Evolutionary conservation across 768 basidiomycete genomes (phyloP), one percentile per base, ranked within the genome.

Genomic region (Naganishia randhawae): DNA sequence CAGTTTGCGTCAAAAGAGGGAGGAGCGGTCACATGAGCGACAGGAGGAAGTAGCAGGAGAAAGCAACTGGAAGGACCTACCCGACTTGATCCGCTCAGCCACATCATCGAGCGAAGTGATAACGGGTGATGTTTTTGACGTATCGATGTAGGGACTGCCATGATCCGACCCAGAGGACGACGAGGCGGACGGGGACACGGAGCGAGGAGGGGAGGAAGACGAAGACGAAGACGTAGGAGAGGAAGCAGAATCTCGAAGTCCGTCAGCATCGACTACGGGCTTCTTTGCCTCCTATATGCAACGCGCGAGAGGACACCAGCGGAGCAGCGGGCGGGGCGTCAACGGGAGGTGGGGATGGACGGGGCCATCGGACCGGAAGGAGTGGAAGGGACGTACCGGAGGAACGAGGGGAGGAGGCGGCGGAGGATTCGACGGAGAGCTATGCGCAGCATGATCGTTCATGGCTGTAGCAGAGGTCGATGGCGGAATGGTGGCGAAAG

Each of bases 1-100:
- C n/a, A n/a, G 14, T 42, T 17, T 13, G 45, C 8, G 37, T 39
- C 8, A 39, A 39, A 39, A 14, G 37, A 39, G 37, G 37, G 37
- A 39, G 37, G 37, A 39, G 7, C 14, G 37, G 37, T 39, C 14
- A 39, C 37, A 39, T 39, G 8, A 14, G 37, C 7, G 14, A 22
- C 7, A 48, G 1, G n/a, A 7, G 19, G 29, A 61, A 7, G 52
- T 19, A 33, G 7, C 16, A 16, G 25, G 25, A n/a, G 31, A 37
- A 27, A 35, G 39, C n/a, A 48, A 6, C 19, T n/a, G n/a, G 19
- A 4, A 65, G 71, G 66, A 71, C 67, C 69, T 69, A 29, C 72
- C 72, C 6, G 63, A 63, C 50, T 71, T 73, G 42, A 75, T 73
- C 37, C 72, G 41, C 11, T 66, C 55, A 22, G 74, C 71, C n/a